These are phyloP conservation scores for Hymenoscyphus albidus DNA, from an alignment of 2,329 filamentous ascomycete species.

Conservation along the genomic window DNA sequence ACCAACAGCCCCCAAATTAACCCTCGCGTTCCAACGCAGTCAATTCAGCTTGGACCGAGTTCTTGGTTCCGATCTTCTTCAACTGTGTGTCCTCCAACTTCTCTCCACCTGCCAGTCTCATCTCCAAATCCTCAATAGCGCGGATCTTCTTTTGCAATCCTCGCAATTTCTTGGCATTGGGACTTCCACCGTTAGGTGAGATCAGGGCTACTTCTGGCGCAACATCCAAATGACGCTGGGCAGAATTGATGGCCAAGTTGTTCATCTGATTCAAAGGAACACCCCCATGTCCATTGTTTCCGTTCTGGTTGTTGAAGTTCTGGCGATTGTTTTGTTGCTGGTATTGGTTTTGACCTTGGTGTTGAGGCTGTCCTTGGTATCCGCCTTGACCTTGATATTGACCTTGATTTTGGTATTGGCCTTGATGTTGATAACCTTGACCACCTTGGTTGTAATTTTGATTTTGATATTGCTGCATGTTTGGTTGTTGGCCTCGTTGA, in stretches of 20 bases:
- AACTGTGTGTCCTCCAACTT: constrained; percentile 98
- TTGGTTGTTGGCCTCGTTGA: constrained; percentile 30
- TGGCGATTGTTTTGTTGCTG: constrained; percentile 26
- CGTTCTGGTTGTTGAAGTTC: constrained; percentile 13
- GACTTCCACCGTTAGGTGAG: constrained; percentile 53
- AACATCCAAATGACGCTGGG: constrained; percentile 13
- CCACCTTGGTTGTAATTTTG: constrained; percentile 24
- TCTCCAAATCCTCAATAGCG: constrained; percentile 96
- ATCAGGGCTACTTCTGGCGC: constrained; percentile 50
- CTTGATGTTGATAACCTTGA: constrained; percentile 14
- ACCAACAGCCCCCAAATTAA: not conserved
- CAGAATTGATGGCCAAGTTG: constrained; percentile 34
- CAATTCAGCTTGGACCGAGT: constrained; percentile 78
- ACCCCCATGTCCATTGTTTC: constrained; percentile 13
- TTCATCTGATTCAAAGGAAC: constrained; percentile 27
- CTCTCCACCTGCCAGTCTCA: constrained; percentile 89
- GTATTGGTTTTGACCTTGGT: constrained; percentile 23
- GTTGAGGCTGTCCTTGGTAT: constrained; percentile 15
- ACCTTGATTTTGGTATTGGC: constrained; percentile 19
- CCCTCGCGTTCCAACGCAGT: constrained; percentile 40
- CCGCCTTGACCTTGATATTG: constrained; percentile 7
- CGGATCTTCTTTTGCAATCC: constrained; percentile 95
- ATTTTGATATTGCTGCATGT: constrained; percentile 7
- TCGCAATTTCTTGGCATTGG: constrained; percentile 91
- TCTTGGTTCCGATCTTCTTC: constrained; percentile 94